phyloP scores from a whole-genome alignment of 305 asterid genomes.

The Euphrasia arctica region DNA sequence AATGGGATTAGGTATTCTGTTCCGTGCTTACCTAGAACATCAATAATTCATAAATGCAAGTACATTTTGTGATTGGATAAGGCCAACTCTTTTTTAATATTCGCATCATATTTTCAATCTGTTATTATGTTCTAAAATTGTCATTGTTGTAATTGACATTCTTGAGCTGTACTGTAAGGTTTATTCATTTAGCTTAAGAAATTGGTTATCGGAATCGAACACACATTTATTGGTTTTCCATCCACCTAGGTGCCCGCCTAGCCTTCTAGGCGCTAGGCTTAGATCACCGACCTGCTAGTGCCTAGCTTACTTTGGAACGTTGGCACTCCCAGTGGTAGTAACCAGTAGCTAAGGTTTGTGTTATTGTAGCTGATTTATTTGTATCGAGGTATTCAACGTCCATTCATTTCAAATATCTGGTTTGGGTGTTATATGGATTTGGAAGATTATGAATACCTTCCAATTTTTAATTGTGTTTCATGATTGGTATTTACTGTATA shows the following conservation, averaged over 20 bases:
- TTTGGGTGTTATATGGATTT: too few species aligned
- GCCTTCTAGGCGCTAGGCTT: too few species aligned
- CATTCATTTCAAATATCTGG: too few species aligned
- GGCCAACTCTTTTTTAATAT: constrained; percentile 1
- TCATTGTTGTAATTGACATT: constrained; percentile 1
- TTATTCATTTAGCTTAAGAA: constrained; percentile 7
- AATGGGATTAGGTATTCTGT: constrained; percentile 10
- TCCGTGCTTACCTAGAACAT: constrained; percentile 19
- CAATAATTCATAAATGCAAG: constrained; percentile 24
- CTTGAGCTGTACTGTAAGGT: constrained; percentile 1
- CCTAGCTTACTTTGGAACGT: too few species aligned
- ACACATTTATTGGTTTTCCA: not conserved
- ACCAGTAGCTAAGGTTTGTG: constrained; percentile 6
- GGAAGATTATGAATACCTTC: too few species aligned
- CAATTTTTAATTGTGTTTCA: too few species aligned
- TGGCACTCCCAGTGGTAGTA: not conserved
- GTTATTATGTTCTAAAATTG: constrained; percentile 11
- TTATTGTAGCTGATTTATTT: not conserved
- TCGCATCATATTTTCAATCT: not conserved
- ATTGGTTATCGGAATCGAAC: not conserved
- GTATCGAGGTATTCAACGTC: too few species aligned
- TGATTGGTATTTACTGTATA: too few species aligned
- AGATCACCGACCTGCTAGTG: too few species aligned
- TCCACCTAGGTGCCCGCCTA: too few species aligned
- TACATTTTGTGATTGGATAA: constrained; percentile 24